These are phyloP conservation scores for Aspergillus ochraceoroseus DNA, from an alignment of 2,329 filamentous ascomycete species.

Conservation along the genomic window DNA sequence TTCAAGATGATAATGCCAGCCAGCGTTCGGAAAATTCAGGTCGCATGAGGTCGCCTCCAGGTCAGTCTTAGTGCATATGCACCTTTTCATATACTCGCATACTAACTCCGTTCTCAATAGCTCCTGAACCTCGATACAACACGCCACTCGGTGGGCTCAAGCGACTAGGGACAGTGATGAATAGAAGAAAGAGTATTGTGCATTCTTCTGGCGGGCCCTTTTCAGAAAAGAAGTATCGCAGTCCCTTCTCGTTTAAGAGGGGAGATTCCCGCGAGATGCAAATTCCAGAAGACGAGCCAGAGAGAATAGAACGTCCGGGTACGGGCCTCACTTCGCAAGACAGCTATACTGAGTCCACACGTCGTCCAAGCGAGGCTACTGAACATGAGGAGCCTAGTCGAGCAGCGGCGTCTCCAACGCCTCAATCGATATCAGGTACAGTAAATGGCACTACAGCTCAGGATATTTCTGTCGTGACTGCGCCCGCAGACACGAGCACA, in stretches of 20 bases:
- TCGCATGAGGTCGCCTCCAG: constrained; percentile 33
- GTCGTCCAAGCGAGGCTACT: constrained; percentile 27
- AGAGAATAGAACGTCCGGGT: constrained; percentile 30
- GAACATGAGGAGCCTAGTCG: constrained; percentile 22
- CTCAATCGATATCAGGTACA: constrained; percentile 18
- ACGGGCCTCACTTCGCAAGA: constrained; percentile 30
- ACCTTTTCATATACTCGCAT: background rate
- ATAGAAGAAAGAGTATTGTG: constrained; percentile 43
- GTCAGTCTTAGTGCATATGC: constrained; percentile 27
- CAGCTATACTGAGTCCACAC: constrained; percentile 20
- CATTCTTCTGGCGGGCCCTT: constrained; percentile 29
- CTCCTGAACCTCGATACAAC: constrained; percentile 38
- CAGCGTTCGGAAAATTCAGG: constrained; percentile 51
- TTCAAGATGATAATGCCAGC: constrained; percentile 52
- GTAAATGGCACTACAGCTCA: constrained; percentile 28
- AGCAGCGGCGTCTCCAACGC: constrained; percentile 21
- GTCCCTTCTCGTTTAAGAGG: constrained; percentile 43
- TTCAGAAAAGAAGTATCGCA: constrained; percentile 42
- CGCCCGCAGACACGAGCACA: constrained; percentile 22
- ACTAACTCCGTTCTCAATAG: constrained; percentile 22
- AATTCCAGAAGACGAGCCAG: constrained; percentile 34
- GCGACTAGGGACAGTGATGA: constrained; percentile 47
- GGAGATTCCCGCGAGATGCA: constrained; percentile 39
- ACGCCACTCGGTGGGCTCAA: constrained; percentile 44
- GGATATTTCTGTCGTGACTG: constrained; percentile 17